Conservation (phyloP, 805 yeast genomes). For the Torulaspora franciscae region DNA sequence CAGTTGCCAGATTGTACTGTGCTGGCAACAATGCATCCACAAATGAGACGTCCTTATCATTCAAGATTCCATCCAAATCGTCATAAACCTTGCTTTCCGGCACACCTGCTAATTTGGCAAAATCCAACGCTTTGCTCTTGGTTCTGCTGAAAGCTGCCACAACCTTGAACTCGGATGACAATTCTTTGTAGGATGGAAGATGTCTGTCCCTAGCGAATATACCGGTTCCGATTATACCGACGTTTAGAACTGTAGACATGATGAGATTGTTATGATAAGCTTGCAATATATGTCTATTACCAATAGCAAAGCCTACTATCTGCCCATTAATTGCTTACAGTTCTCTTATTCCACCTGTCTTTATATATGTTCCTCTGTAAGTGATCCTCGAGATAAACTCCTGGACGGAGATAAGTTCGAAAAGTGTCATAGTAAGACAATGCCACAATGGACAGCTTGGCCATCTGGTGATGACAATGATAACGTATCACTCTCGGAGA, state of each 20-base stretch:
- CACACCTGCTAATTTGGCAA: conserved; percentile 61
- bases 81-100: conserved; percentile 50
- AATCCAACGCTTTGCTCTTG: conserved; percentile 70
- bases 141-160: conserved; percentile 81
- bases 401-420: not conserved
- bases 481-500: too few species aligned
- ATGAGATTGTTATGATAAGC: not conserved
- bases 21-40: conserved; percentile 90
- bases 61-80: conserved; percentile 57
- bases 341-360: too few species aligned
- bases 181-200: conserved; percentile 61
- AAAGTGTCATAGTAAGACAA: not conserved
- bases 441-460: not conserved
- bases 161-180: conserved; percentile 49
- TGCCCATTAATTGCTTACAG: too few species aligned
- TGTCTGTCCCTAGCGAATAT: conserved; percentile 85
- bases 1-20: conserved; percentile 64
- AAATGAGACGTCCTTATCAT: conserved; percentile 63
- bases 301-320: not conserved
- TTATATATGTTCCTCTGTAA: not conserved
- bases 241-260: conserved; percentile 40
- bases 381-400: not conserved
- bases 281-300: not conserved
- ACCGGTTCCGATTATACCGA: conserved; percentile 75
- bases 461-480: too few species aligned